Evolutionary conservation across 2,329 filamentous ascomycete genomes (phyloP).

Genomic region (Ophiostoma tasmaniense): DNA sequence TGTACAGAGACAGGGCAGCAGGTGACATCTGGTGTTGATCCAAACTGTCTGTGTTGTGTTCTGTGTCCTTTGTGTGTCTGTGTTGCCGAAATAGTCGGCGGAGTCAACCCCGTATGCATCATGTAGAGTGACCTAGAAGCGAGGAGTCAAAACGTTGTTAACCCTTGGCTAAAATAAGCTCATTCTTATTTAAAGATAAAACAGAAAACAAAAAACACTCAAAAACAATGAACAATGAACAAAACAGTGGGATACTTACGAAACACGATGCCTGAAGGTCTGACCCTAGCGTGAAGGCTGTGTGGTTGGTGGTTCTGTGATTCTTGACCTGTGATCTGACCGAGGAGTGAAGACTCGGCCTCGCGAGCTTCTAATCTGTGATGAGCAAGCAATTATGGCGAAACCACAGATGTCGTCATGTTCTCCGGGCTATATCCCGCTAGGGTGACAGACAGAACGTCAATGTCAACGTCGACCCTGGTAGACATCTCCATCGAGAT

Average conservation of each 20-base stretch:
- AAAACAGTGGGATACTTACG: background rate
- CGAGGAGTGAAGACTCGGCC: background rate
- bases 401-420: background rate
- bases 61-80: background rate
- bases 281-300: background rate
- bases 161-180: background rate
- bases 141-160: background rate
- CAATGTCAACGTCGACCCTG: background rate
- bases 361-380: background rate
- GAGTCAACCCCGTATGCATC: background rate
- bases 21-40: background rate
- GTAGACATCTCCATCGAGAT: background rate
- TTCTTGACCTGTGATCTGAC: background rate
- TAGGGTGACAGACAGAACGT: background rate
- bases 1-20: background rate
- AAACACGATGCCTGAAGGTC: background rate
- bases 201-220: background rate
- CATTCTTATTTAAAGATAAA: background rate
- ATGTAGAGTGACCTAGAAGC: background rate
- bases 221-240: background rate
- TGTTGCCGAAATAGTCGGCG: background rate
- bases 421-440: background rate
- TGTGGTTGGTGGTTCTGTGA: background rate
- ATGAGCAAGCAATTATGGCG: background rate
- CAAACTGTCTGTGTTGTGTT: background rate